Percentiles rank a stretch among this genome's conserved stretches.
Conservation (phyloP, 257 asterid genomes). For the Fraxinus quadrangulata region DNA sequence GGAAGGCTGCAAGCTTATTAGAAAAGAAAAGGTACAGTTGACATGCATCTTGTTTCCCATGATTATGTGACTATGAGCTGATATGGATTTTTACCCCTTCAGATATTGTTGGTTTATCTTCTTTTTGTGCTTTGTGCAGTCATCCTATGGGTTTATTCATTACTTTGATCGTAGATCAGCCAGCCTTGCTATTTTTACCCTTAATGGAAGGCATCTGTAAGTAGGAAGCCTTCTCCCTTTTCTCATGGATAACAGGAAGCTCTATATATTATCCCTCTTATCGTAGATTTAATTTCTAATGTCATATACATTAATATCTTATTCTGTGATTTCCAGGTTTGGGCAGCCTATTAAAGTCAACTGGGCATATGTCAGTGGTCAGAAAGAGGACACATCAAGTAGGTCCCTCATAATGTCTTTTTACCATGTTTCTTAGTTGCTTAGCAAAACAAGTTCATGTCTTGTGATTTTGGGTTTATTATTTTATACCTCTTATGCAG, state of each 20-base stretch:
- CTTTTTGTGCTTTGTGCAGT: slow-evolving; percentile 38
- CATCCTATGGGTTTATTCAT: slow-evolving; percentile 61
- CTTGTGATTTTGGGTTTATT: slow-evolving; percentile 13
- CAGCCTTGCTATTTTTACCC: slow-evolving; percentile 53
- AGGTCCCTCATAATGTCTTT: slow-evolving; percentile 24
- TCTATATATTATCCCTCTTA: neutral
- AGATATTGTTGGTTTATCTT: slow-evolving; percentile 18
- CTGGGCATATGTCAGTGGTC: slow-evolving; percentile 92
- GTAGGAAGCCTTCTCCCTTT: slow-evolving; percentile 30
- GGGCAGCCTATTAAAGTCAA: slow-evolving; percentile 98
- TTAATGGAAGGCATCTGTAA: slow-evolving; percentile 70
- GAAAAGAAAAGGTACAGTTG: slow-evolving; percentile 15
- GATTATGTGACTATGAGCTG: neutral
- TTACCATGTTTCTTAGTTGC: slow-evolving; percentile 3
- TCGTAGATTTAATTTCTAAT: neutral
- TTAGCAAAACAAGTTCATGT: neutral
- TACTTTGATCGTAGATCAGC: slow-evolving; percentile 69
- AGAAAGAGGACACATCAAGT: slow-evolving; percentile 96
- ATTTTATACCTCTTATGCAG: slow-evolving; percentile 41
- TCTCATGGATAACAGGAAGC: neutral
- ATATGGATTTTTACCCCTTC: slow-evolving; percentile 10
- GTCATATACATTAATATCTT: slow-evolving; percentile 18
- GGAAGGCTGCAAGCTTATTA: slow-evolving; percentile 12
- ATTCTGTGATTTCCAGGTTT: slow-evolving; percentile 54
- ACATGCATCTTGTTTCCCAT: neutral